These are phyloP conservation scores for Starmerella scarabaei DNA, from an alignment of 805 yeast genomes.

Conservation along the genomic window DNA sequence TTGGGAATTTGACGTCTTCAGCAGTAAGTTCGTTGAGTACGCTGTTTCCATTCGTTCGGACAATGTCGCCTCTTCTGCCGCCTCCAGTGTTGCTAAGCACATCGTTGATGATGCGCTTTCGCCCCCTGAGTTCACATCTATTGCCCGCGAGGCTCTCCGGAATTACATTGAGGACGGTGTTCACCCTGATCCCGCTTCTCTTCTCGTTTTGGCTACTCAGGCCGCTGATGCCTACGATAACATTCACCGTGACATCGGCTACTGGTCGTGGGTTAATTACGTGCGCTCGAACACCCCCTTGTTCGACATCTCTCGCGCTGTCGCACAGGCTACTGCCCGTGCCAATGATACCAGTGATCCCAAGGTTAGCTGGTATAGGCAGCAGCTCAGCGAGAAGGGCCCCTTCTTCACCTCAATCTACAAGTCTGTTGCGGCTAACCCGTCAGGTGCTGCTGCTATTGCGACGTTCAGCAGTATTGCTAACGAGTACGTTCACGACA, in stretches of 20 bases:
- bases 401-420: slow-evolving; percentile 2
- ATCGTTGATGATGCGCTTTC: slow-evolving; percentile 9
- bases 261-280: slow-evolving; percentile 9
- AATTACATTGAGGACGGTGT: slow-evolving; percentile 4
- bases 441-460: slow-evolving; percentile 9
- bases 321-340: neutral
- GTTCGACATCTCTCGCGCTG: slow-evolving; percentile 2
- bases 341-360: neutral
- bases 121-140: slow-evolving; percentile 12
- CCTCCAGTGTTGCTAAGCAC: slow-evolving; percentile 13
- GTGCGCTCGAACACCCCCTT: slow-evolving; percentile 7
- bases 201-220: slow-evolving; percentile 7
- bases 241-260: slow-evolving; percentile 5
- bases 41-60: slow-evolving; percentile 9
- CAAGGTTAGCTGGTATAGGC: neutral
- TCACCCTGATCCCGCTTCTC: slow-evolving; percentile 7
- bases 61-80: slow-evolving; percentile 7
- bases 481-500: slow-evolving; percentile 6
- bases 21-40: slow-evolving; percentile 4
- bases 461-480: slow-evolving; percentile 3
- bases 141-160: slow-evolving; percentile 5
- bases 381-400: neutral
- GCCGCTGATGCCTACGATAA: slow-evolving; percentile 8
- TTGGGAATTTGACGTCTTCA: slow-evolving; percentile 8
- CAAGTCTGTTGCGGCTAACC: slow-evolving; percentile 8